A percentile compares a stretch with the other conserved stretches of the same genome.
phyloP scores from a whole-genome alignment of 352 stramenopile genomes.

The Plasmopara viticola region DNA sequence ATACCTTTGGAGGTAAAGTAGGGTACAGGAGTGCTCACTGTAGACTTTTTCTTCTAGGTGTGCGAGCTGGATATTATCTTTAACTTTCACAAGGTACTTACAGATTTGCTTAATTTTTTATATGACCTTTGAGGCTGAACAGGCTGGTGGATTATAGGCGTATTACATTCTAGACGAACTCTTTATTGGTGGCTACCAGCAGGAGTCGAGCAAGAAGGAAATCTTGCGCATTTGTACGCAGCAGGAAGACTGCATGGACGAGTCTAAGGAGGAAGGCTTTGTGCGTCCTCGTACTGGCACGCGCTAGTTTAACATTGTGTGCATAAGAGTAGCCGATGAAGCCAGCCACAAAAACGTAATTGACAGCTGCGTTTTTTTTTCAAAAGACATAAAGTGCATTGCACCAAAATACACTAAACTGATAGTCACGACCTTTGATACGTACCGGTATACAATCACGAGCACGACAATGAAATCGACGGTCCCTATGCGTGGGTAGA shows the following conservation, averaged over 20 bases:
- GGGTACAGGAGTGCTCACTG: neutral
- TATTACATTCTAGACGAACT: constrained; percentile 99
- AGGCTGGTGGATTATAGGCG: constrained; percentile 87
- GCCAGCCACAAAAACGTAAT: no score
- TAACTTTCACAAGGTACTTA: constrained; percentile 98
- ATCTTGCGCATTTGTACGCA: constrained; percentile 84
- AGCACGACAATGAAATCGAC: neutral
- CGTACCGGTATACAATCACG: no score
- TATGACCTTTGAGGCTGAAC: constrained; percentile 99
- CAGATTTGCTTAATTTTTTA: neutral
- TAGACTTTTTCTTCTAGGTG: constrained; percentile 34
- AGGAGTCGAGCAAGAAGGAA: constrained; percentile 94
- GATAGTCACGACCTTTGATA: no score
- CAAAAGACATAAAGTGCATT: no score
- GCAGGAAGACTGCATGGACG: constrained; percentile 89
- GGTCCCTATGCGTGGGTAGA: constrained; percentile 4
- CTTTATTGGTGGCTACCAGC: constrained; percentile 96
- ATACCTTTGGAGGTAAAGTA: neutral
- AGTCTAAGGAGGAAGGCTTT: constrained; percentile 84
- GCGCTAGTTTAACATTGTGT: constrained; percentile 27
- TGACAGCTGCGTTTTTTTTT: no score
- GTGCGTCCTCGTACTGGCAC: constrained; percentile 52
- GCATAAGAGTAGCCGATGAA: no score
- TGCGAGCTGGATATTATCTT: constrained; percentile 98
- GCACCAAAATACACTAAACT: no score